Base-by-base conservation (phyloP, 768 basidiomycete genomes). In the Tricholoma flavovirens region DNA sequence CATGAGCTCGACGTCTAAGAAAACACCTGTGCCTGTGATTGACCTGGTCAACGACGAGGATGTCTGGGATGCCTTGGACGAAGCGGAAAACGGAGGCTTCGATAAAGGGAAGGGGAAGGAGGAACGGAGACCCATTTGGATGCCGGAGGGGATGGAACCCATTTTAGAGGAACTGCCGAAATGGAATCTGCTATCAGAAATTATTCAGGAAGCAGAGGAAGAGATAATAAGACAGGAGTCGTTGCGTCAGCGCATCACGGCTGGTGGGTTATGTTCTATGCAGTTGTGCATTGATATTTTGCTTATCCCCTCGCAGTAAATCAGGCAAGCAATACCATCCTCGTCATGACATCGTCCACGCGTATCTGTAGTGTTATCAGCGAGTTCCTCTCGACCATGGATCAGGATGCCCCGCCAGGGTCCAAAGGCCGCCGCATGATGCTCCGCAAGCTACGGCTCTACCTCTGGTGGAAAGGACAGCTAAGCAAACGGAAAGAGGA, bases 111-210 rank as follows among this genome's bases (percentile, higher is more conserved):
- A 58, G n/a, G 54, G 52, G 7, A 64, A 58, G 12, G 63, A 68
- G 24, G 60, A 36, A 6, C 12, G 62, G 35, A 71, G 78, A 32
- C 77, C 79, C 3, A 65, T 68, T 21, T 90, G 92, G 87, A 66
- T 93, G 19, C 90, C 93, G 0, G 76, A 81, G 9, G 86, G 84
- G 1, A 84, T 95, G 69, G 84, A 92, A 45, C 90, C 93, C 0
- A 83, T 94, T 0, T 75, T 98, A 21, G 97, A 98, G 70, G 97
- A 98, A 65, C 79, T 90, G 43, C 95, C 95, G 0, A 99, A 99
- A 68, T 98, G 97, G 96, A 80, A 80, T 55, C 67, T 95, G 7
- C 72, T 99, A 11, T 80, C 86, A 0, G 89, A 93, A n/a, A 80
- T 95, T 0, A 68, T 99, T 43, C 78, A 91, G 51, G 97, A 99